Percentiles rank a stretch among this genome's conserved stretches.
These are phyloP conservation scores for Aegilops speltoides DNA, from an alignment of 176 grass and related monocot genomes.

Conservation along the genomic window DNA sequence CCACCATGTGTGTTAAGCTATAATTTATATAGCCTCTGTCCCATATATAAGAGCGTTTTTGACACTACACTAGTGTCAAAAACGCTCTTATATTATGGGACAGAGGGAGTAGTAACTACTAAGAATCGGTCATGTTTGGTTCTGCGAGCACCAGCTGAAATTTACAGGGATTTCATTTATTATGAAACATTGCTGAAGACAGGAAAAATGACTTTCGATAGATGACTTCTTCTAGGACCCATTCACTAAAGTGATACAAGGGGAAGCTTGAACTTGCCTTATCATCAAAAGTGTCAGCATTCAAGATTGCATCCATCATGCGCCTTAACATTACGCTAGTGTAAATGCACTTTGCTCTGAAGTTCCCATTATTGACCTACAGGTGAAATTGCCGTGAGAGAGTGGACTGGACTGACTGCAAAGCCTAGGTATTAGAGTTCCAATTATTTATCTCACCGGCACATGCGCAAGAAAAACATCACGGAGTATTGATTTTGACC, in stretches of 20 bases:
- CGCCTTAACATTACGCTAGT: slow-evolving; percentile 81
- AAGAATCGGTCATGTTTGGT: neutral
- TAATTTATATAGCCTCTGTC: neutral
- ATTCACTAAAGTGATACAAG: neutral
- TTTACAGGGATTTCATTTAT: slow-evolving; percentile 18
- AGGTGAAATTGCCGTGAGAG: slow-evolving; percentile 3
- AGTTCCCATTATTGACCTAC: slow-evolving; percentile 59
- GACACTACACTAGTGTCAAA: too few species aligned
- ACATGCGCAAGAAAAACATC: slow-evolving; percentile 95
- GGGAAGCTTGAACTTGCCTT: slow-evolving; percentile 49
- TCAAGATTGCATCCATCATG: slow-evolving; percentile 85
- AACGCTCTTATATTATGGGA: too few species aligned
- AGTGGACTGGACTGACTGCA: neutral
- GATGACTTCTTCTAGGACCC: neutral
- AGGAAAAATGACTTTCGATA: neutral
- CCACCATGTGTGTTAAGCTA: neutral
- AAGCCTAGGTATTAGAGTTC: slow-evolving; percentile 18
- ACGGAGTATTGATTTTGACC: slow-evolving; percentile 65
- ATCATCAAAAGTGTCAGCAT: slow-evolving; percentile 85
- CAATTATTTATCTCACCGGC: slow-evolving; percentile 46
- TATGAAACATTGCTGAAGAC: neutral
- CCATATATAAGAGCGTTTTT: too few species aligned
- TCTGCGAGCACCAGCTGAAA: neutral
- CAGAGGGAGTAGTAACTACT: neutral
- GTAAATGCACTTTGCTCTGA: slow-evolving; percentile 83